phyloP scores from a whole-genome alignment of 495 filamentous ascomycete genomes.

The Friedmanniomyces simplex region DNA sequence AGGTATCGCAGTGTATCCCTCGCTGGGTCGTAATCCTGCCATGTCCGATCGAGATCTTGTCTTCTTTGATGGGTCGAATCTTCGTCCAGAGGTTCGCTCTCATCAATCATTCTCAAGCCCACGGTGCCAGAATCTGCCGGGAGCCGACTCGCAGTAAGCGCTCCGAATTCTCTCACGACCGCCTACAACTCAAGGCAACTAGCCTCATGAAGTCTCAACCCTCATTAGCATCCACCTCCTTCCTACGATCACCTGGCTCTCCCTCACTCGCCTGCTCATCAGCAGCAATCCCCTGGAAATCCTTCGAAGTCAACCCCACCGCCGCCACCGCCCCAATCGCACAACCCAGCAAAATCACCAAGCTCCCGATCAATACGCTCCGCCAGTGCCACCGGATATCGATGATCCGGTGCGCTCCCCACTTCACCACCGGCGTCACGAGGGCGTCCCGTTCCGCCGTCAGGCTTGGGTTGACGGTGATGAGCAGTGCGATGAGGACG shows the following conservation, averaged over 20 bases:
- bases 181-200: too few relatives aligned
- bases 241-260: background rate
- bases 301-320: background rate
- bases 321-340: background rate
- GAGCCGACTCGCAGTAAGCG: too few relatives aligned
- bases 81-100: too few relatives aligned
- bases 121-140: too few relatives aligned
- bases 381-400: background rate
- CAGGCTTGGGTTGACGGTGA: slow-evolving; percentile 26
- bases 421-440: slow-evolving; percentile 24
- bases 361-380: background rate
- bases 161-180: too few relatives aligned
- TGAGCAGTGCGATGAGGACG: slow-evolving; percentile 21
- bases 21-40: too few relatives aligned
- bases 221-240: background rate
- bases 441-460: slow-evolving; percentile 18
- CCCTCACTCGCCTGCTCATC: background rate
- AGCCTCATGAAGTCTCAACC: background rate
- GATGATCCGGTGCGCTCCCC: slow-evolving; percentile 1
- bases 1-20: too few relatives aligned
- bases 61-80: too few relatives aligned
- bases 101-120: too few relatives aligned
- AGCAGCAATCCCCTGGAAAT: background rate
- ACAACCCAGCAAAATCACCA: background rate
- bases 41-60: too few relatives aligned